Evolutionary conservation across 805 yeast species (phyloP).

Genomic region (Candida insectorum): DNA sequence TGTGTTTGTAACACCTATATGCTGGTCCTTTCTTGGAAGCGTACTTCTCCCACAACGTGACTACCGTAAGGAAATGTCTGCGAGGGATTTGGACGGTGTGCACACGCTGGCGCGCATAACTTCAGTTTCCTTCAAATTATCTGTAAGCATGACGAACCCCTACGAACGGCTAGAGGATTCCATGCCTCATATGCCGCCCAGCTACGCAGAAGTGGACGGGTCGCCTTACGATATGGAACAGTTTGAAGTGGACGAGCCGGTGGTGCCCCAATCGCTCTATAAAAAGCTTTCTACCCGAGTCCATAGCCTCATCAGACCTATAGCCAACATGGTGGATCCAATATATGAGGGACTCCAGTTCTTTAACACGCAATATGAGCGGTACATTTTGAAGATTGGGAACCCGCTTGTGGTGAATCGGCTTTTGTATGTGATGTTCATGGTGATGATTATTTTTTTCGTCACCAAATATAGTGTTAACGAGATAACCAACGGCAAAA

Average conservation of each 20-base stretch:
- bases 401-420: slow-evolving; percentile 83
- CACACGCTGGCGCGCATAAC: no score
- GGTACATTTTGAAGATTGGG: slow-evolving; percentile 61
- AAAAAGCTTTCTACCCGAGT: slow-evolving; percentile 10
- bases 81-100: no score
- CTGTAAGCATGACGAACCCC: slow-evolving; percentile 3
- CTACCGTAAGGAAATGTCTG: no score
- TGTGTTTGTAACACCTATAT: no score
- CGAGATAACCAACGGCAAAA: slow-evolving; percentile 36
- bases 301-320: slow-evolving; percentile 31
- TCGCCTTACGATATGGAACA: slow-evolving; percentile 12
- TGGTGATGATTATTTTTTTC: slow-evolving; percentile 56
- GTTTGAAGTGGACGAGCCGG: slow-evolving; percentile 16
- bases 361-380: slow-evolving; percentile 49
- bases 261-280: no score
- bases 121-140: no score
- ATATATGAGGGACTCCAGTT: slow-evolving; percentile 46
- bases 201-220: no score
- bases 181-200: slow-evolving; percentile 14
- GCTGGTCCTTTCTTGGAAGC: no score
- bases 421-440: slow-evolving; percentile 62
- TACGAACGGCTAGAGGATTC: slow-evolving; percentile 6
- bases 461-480: slow-evolving; percentile 54
- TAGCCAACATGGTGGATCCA: slow-evolving; percentile 47
- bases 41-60: no score